These are phyloP conservation scores for Acanthamoeba sp. DNA, from an alignment of 208 protist genomes.

Conservation along the genomic window DNA sequence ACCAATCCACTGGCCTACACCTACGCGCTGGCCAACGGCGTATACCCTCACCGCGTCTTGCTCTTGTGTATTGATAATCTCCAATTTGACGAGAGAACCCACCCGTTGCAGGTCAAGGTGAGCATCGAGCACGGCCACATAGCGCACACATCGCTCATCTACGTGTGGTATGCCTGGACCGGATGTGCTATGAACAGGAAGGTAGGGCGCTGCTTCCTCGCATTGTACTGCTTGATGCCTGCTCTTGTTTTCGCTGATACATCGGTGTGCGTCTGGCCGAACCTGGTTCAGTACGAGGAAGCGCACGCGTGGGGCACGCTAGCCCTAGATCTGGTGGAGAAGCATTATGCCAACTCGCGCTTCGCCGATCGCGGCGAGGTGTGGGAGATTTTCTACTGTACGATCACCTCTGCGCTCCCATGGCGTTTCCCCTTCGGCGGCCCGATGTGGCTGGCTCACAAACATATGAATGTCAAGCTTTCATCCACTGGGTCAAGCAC, in stretches of 20 bases:
- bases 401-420: neutral
- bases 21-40: neutral
- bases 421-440: too few species aligned
- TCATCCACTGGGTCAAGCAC: neutral
- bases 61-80: neutral
- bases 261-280: too few species aligned
- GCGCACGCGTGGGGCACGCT: slow-evolving; percentile 28
- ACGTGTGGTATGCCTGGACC: slow-evolving; percentile 56
- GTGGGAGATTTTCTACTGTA: slow-evolving; percentile 65
- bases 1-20: slow-evolving; percentile 9
- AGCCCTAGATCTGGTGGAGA: neutral
- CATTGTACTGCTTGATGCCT: neutral
- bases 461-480: neutral
- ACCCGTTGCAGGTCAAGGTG: neutral
- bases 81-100: too few species aligned
- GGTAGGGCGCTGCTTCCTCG: neutral
- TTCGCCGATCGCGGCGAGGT: slow-evolving; percentile 53
- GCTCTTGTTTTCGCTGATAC: too few species aligned
- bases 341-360: slow-evolving; percentile 28
- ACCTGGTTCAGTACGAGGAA: neutral
- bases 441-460: too few species aligned
- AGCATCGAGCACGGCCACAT: slow-evolving; percentile 48
- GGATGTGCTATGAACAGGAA: slow-evolving; percentile 10
- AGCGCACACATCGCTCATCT: slow-evolving; percentile 4
- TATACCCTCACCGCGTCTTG: neutral